Conservation (phyloP, 1,284 basidiomycete species). For the Ustilago hordei region DNA sequence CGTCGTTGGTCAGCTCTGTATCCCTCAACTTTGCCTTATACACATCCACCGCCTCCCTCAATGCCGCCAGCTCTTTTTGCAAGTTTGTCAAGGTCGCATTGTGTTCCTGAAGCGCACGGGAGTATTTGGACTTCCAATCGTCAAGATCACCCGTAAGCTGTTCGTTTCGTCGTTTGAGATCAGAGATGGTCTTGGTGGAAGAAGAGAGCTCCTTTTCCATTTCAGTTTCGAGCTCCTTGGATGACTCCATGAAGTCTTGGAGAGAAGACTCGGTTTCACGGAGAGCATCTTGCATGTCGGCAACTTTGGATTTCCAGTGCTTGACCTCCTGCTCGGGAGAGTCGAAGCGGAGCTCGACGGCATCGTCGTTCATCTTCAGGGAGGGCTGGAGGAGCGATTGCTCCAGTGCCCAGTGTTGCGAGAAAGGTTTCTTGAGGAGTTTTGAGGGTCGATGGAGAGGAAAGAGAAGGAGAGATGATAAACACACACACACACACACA, state of each 20-base stretch:
- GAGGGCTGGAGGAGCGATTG: constrained; percentile 19
- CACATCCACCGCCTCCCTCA: constrained; percentile 61
- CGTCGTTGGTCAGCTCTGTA: constrained; percentile 68
- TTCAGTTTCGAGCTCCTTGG: constrained; percentile 67
- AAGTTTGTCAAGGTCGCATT: constrained; percentile 59
- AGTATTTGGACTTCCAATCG: constrained; percentile 68
- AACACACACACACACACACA: not conserved
- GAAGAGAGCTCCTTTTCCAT: constrained; percentile 64
- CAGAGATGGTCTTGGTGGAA: constrained; percentile 48
- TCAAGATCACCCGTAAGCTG: constrained; percentile 58
- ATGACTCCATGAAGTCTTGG: constrained; percentile 64
- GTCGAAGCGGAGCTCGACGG: constrained; percentile 50
- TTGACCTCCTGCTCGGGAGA: constrained; percentile 59
- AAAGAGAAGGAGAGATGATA: not conserved
- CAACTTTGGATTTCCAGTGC: constrained; percentile 62
- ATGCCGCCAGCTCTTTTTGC: constrained; percentile 55
- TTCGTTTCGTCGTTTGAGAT: constrained; percentile 57
- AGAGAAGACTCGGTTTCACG: constrained; percentile 60
- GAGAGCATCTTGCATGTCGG: constrained; percentile 61
- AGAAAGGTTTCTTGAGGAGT: constrained; percentile 4
- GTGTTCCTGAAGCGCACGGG: constrained; percentile 61
- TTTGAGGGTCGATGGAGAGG: not conserved
- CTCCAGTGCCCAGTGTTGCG: constrained; percentile 18
- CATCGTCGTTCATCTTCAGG: constrained; percentile 45
- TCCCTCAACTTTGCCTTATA: constrained; percentile 67